phyloP scores from a whole-genome alignment of 768 basidiomycete species.

The Xerocomellus dryophilus region DNA sequence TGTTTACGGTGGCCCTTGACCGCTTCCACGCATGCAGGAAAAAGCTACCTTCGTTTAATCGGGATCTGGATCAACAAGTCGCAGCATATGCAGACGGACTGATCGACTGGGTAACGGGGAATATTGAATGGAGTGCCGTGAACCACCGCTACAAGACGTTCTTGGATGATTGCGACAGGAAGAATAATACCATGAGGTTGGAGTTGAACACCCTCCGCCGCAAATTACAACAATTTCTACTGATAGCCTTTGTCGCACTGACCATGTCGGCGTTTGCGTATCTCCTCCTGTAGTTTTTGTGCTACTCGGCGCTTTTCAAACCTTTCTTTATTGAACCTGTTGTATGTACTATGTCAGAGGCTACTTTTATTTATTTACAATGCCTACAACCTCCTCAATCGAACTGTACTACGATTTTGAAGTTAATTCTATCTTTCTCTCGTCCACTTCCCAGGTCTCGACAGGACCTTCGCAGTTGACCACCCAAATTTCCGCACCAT shows the following conservation, averaged over 20 bases:
- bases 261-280: conserved; percentile 5
- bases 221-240: background rate
- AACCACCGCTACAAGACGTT: conserved; percentile 30
- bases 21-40: conserved; percentile 24
- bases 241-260: conserved; percentile 7
- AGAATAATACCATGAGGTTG: conserved; percentile 20
- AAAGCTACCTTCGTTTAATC: conserved; percentile 17
- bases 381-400: background rate
- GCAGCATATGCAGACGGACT: conserved; percentile 26
- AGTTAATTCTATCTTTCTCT: conserved; percentile 36
- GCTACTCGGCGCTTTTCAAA: background rate
- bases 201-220: conserved; percentile 1
- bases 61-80: conserved; percentile 16
- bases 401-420: background rate
- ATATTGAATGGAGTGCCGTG: conserved; percentile 27
- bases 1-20: conserved; percentile 21
- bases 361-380: background rate
- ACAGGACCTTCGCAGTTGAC: conserved; percentile 60
- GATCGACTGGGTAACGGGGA: conserved; percentile 26
- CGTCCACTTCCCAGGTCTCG: conserved; percentile 48
- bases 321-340: background rate
- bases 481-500: conserved; percentile 54
- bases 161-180: conserved; percentile 19
- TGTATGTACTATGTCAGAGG: background rate
- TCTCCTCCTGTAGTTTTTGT: background rate